Conservation (phyloP, 2,329 filamentous ascomycete genomes). For the Metarhizium brunneum region DNA sequence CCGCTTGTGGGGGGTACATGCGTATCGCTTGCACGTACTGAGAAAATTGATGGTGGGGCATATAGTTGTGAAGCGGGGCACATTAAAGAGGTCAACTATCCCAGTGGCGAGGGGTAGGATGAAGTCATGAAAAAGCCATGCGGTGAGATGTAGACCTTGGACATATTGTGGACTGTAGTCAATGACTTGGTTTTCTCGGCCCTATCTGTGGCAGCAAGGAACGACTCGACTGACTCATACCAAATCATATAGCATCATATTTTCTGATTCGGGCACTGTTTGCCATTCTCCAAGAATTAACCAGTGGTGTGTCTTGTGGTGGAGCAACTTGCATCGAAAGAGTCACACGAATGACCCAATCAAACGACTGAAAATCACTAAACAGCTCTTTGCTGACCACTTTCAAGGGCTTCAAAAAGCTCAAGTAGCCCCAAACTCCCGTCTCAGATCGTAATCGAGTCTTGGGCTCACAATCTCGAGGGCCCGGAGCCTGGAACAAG, state of each 20-base stretch:
- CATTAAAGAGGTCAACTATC: neutral
- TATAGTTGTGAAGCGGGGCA: constrained; percentile 18
- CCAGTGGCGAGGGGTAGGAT: neutral
- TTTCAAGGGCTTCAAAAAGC: neutral
- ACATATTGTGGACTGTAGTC: neutral
- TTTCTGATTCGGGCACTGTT: neutral
- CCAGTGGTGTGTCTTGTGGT: constrained; percentile 4
- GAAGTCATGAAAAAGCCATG: neutral
- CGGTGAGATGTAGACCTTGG: neutral
- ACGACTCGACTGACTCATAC: neutral
- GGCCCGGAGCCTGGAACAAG: neutral
- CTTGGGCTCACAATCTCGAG: neutral
- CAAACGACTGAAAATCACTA: constrained; percentile 2
- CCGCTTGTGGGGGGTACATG: constrained; percentile 14
- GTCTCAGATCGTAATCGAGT: neutral
- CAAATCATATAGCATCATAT: constrained; percentile 2
- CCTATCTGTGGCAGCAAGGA: neutral
- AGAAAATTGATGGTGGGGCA: constrained; percentile 5
- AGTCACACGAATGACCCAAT: constrained; percentile 8
- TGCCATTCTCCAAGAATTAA: neutral
- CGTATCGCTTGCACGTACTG: constrained; percentile 19
- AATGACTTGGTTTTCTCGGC: neutral
- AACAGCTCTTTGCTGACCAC: neutral
- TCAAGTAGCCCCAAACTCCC: neutral
- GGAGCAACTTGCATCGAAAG: constrained; percentile 5